Evolutionary conservation across 2,329 filamentous ascomycete species (phyloP).

Genomic region (Corynespora cassiicola): DNA sequence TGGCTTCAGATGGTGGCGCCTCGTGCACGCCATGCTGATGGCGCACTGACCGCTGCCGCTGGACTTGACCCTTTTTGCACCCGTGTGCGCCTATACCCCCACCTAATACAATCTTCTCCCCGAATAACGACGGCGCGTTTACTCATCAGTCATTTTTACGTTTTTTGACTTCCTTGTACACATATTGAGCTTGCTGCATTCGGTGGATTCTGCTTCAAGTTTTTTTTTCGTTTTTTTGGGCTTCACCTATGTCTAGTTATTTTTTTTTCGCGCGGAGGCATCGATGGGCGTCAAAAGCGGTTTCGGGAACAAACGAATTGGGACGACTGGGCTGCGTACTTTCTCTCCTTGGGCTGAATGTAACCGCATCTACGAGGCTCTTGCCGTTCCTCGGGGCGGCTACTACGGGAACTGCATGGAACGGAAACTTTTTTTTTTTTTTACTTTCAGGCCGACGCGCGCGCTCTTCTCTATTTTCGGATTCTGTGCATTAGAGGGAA

Average conservation of each 20-base stretch:
- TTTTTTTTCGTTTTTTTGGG: constrained; percentile 10
- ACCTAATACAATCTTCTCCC: constrained; percentile 14
- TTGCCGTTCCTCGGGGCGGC: constrained; percentile 3
- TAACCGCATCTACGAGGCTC: not conserved
- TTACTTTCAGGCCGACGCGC: constrained; percentile 22
- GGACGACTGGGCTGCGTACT: too few species aligned
- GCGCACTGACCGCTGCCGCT: constrained; percentile 20
- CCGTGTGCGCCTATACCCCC: constrained; percentile 12
- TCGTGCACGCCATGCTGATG: constrained; percentile 14
- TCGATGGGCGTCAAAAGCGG: constrained; percentile 15
- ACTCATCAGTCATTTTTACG: constrained; percentile 7
- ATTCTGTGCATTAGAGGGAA: constrained; percentile 23
- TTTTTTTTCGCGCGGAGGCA: constrained; percentile 18
- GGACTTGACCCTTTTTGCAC: constrained; percentile 10
- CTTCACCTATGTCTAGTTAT: too few species aligned
- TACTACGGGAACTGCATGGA: constrained; percentile 16
- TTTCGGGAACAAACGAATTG: constrained; percentile 9
- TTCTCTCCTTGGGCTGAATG: constrained; percentile 5
- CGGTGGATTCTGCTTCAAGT: constrained; percentile 10
- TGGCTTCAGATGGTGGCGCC: constrained; percentile 22
- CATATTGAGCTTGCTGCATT: constrained; percentile 27
- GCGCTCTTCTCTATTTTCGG: constrained; percentile 21
- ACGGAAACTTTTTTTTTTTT: too few species aligned
- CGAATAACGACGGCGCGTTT: constrained; percentile 12
- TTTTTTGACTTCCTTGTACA: constrained; percentile 32